A percentile compares a stretch with the other conserved stretches of the same genome.
Evolutionary conservation across 352 stramenopile species (phyloP).

Genomic region (Ophiocytium majus): DNA sequence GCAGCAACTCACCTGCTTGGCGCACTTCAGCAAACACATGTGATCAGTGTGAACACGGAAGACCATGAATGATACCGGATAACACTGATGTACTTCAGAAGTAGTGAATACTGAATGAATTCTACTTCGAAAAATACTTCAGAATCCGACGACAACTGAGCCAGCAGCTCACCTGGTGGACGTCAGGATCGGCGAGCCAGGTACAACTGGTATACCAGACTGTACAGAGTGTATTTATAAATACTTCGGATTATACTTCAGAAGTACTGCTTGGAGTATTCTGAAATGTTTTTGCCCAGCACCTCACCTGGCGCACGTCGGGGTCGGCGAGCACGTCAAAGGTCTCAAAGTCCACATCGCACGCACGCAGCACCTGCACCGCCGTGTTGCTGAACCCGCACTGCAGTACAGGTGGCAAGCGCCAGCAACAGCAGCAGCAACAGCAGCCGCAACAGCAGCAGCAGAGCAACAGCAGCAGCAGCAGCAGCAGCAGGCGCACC

Average conservation of each 20-base stretch:
- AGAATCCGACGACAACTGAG: no score
- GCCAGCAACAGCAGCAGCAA: no score
- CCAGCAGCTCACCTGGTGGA: slow-evolving; percentile 35
- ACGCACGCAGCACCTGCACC: slow-evolving; percentile 38
- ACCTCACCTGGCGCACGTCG: slow-evolving; percentile 33
- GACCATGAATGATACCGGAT: neutral
- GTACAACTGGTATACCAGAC: neutral
- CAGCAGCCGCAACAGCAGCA: no score
- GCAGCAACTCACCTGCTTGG: no score
- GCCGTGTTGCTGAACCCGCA: slow-evolving; percentile 57
- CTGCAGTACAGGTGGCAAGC: no score
- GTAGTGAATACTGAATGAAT: neutral
- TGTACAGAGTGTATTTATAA: neutral
- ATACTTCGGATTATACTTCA: neutral
- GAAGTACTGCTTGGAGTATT: neutral
- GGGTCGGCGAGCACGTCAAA: slow-evolving; percentile 52
- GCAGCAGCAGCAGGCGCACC: no score
- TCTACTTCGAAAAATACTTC: neutral
- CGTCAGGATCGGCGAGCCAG: slow-evolving; percentile 32
- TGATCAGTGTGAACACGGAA: neutral
- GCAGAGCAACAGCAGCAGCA: no score
- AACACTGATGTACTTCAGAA: neutral
- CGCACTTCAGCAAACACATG: no score
- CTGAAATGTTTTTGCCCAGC: no score
- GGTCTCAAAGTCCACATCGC: slow-evolving; percentile 54